A percentile compares a stretch with the other conserved stretches of the same genome.
Evolutionary conservation across 164 flowering plant genomes (phyloP).

Genomic region (Kingdonia uniflora): DNA sequence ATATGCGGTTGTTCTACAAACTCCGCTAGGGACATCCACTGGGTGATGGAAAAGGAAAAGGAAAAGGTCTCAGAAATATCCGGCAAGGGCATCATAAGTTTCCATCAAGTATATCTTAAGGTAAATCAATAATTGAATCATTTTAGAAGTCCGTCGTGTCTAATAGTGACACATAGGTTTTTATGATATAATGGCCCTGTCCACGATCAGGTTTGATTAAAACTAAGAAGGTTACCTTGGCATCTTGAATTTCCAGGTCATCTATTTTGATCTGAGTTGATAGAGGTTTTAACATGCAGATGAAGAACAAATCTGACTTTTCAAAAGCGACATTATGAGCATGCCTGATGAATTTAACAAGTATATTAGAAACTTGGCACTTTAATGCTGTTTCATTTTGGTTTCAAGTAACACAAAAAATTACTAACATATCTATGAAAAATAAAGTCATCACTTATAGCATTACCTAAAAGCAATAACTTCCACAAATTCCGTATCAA

Average conservation of each 20-base stretch:
- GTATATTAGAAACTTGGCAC: background rate
- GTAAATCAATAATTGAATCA: background rate
- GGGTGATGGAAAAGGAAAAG: slow-evolving; percentile 10
- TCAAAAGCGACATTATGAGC: slow-evolving; percentile 68
- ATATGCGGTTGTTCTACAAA: slow-evolving; percentile 59
- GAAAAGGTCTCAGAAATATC: background rate
- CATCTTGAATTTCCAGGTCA: slow-evolving; percentile 67
- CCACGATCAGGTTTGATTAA: no score
- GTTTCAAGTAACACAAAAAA: no score
- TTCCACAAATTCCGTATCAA: slow-evolving; percentile 80
- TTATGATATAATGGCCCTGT: background rate
- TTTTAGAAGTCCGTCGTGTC: background rate
- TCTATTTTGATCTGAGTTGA: slow-evolving; percentile 54
- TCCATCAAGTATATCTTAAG: background rate
- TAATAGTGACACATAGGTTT: background rate
- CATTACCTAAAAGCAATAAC: slow-evolving; percentile 82
- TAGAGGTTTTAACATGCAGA: slow-evolving; percentile 68
- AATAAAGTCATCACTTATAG: background rate
- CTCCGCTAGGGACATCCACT: slow-evolving; percentile 91
- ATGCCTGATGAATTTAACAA: slow-evolving; percentile 46
- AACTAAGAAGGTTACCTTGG: slow-evolving; percentile 47
- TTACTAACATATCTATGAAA: no score
- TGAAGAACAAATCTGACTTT: slow-evolving; percentile 82
- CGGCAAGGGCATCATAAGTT: background rate
- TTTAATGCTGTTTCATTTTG: no score